phyloP scores from a whole-genome alignment of 176 grass and related monocot species.

The Eremochloa ophiuroides region DNA sequence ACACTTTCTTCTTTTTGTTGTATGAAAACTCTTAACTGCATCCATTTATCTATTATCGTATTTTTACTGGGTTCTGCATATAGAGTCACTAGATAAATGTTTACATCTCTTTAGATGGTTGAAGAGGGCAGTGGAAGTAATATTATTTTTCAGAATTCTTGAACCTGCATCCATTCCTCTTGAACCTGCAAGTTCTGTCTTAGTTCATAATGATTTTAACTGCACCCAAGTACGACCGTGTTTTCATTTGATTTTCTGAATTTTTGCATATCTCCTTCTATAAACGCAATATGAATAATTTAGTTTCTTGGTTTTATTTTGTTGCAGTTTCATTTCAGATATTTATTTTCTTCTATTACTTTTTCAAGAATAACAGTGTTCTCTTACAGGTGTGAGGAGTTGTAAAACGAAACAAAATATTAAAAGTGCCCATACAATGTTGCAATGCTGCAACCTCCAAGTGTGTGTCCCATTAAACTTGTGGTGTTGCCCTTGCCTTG shows the following conservation, averaged over 20 bases:
- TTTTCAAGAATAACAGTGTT: conserved; percentile 36
- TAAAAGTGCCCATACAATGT: conserved; percentile 25
- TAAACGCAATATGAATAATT: background rate
- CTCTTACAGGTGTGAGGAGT: conserved; percentile 43
- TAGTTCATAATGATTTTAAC: background rate
- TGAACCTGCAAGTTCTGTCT: background rate
- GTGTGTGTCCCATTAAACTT: conserved; percentile 33
- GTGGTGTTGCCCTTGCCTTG: conserved; percentile 24
- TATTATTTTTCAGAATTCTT: background rate
- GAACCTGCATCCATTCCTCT: too few relatives aligned
- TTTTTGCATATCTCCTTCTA: conserved; percentile 4
- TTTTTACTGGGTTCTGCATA: background rate
- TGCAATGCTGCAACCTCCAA: conserved; percentile 21
- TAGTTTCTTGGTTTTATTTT: background rate
- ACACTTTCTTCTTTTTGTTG: background rate
- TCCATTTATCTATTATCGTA: background rate
- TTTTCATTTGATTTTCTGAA: conserved; percentile 7
- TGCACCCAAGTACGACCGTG: background rate
- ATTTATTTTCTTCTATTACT: conserved; percentile 4
- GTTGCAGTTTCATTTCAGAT: background rate
- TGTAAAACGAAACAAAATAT: conserved; percentile 43
- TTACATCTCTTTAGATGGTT: background rate
- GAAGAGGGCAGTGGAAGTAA: background rate
- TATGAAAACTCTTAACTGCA: background rate
- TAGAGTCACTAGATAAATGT: background rate